These are phyloP conservation scores for Fimicolochytrium jonesii DNA, from an alignment of 192 early-diverging fungal species.

Conservation along the genomic window DNA sequence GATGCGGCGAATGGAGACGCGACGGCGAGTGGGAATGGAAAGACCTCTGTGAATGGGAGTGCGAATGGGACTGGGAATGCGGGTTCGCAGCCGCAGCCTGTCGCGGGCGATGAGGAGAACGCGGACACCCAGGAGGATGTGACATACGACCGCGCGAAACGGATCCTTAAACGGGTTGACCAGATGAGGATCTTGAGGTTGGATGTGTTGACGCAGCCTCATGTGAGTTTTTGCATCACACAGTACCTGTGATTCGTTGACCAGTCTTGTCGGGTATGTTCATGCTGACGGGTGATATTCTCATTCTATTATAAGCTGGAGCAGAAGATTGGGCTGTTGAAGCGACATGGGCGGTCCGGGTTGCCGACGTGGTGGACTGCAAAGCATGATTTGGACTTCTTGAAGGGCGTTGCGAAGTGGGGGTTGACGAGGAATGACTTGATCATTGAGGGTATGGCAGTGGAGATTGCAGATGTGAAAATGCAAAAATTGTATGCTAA, in stretches of 20 bases:
- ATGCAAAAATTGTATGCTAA: neutral
- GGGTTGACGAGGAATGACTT: conserved; percentile 66
- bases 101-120: conserved; percentile 29
- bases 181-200: conserved; percentile 67
- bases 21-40: conserved; percentile 8
- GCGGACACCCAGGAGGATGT: conserved; percentile 43
- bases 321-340: conserved; percentile 20
- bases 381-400: conserved; percentile 61
- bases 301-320: too few relatives aligned
- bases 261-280: too few relatives aligned
- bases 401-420: conserved; percentile 67
- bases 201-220: conserved; percentile 51
- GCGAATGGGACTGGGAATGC: conserved; percentile 14
- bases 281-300: too few relatives aligned
- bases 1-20: conserved; percentile 28
- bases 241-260: too few relatives aligned
- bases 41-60: too few relatives aligned
- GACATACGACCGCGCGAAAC: conserved; percentile 65
- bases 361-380: conserved; percentile 73
- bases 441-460: conserved; percentile 57
- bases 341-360: conserved; percentile 35
- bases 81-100: too few relatives aligned
- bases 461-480: too few relatives aligned
- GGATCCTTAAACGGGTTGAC: conserved; percentile 63
- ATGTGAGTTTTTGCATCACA: too few relatives aligned